Base-by-base conservation (phyloP, 257 asterid species). In the Salvia miltiorrhiza region DNA sequence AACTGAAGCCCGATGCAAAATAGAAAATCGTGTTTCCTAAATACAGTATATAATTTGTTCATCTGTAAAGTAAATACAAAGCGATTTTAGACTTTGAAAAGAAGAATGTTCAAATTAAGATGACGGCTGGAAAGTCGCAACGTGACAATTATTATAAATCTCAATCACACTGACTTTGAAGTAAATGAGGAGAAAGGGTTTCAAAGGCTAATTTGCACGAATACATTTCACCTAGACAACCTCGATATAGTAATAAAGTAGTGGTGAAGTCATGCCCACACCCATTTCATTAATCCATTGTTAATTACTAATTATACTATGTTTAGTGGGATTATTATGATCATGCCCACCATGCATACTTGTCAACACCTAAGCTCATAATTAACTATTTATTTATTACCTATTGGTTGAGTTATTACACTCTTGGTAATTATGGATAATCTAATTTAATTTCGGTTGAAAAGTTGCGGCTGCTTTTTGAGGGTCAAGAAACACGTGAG, bases 221-320 rank as follows among this genome's bases (percentile, higher is more conserved):
- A 53, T 79, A 23, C 80, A 78, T 73, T 72, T 80, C 65, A 70
- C 66, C 45, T 62, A 16, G 85, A 80, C 81, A 76, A 20, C 58
- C 69, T 37, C 40, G 19, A 35, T 68, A 24, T 35, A 48, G 77
- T 69, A 68, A 71, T 62, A 48, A 66, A 49, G 7, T 17, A 14
- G 33, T 16, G 47, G 11, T 44, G 0, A 62, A 67, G 84, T 76
- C 81, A 73, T 40, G 56, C 70, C 75, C 1, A 63, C 74, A 73
- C 78, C n/a, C 26, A 53, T 60, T 30, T 30, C 3, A 24, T 41
- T 48, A 45, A 28, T 48, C 66, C 32, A 60, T 73, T n/a, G 8
- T 47, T 63, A 53, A 53, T 62, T 41, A 5, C 57, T 59, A 73
- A 71, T 78, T 28, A 58, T 71, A 37, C 76, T 10, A 44, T 30